phyloP scores from a whole-genome alignment of 192 early-diverging fungal genomes.

The Gonapodya prolifera region DNA sequence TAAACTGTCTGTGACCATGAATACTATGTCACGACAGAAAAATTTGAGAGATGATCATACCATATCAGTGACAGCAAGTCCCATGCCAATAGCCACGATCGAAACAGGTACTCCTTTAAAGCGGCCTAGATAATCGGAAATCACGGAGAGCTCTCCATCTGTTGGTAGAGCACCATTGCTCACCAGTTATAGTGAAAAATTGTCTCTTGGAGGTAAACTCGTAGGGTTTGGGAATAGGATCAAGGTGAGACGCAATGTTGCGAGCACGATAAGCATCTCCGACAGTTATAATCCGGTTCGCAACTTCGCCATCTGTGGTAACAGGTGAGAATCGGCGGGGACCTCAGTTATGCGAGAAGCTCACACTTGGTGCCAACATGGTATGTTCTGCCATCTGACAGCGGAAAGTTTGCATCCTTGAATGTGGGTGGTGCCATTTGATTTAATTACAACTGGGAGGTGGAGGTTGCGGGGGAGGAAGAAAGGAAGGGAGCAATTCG shows the following conservation, averaged over 20 bases:
- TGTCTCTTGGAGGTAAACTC: conserved; percentile 19
- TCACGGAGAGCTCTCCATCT: background rate
- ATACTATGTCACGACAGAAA: background rate
- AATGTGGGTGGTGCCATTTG: background rate
- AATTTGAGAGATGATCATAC: background rate
- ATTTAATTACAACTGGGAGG: background rate
- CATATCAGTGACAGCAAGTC: conserved; percentile 79
- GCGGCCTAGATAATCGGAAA: conserved; percentile 3
- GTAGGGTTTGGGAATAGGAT: conserved; percentile 30
- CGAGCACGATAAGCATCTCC: conserved; percentile 67
- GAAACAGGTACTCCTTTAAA: conserved; percentile 62
- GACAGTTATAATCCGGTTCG: conserved; percentile 79
- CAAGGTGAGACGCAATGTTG: conserved; percentile 45
- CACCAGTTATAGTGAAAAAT: background rate
- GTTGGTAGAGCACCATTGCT: conserved; percentile 27
- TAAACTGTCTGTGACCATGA: conserved; percentile 38
- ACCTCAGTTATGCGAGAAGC: conserved; percentile 44
- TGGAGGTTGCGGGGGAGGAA: background rate
- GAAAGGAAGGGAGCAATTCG: background rate
- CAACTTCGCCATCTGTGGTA: conserved; percentile 25
- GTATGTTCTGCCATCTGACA: conserved; percentile 63
- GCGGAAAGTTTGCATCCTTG: conserved; percentile 63
- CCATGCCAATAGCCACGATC: conserved; percentile 81
- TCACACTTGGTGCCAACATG: conserved; percentile 65
- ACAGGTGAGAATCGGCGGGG: background rate